These are phyloP conservation scores for Fusarium tjaetaba DNA, from an alignment of 2,329 filamentous ascomycete genomes.

Conservation along the genomic window DNA sequence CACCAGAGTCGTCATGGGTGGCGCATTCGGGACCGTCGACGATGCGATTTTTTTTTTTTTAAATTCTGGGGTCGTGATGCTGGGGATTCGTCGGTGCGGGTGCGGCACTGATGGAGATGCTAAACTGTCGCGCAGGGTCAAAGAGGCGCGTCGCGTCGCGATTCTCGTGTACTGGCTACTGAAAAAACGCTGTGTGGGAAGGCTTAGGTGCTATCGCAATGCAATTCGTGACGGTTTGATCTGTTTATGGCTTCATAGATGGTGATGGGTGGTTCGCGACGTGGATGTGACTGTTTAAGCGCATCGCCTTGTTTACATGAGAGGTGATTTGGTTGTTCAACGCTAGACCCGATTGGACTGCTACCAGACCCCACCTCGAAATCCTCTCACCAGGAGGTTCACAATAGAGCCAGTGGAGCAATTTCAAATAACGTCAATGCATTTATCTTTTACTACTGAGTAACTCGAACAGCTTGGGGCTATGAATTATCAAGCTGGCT, in stretches of 20 bases:
- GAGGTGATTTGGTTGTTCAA: constrained; percentile 32
- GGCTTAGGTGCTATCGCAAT: background rate
- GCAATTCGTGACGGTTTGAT: constrained; percentile 29
- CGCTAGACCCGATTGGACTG: constrained; percentile 35
- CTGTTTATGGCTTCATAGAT: constrained; percentile 23
- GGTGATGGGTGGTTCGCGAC: constrained; percentile 41
- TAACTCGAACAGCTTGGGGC: background rate
- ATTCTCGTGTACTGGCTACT: background rate
- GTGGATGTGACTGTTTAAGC: constrained; percentile 40
- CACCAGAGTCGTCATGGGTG: constrained; percentile 78
- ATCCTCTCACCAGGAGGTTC: background rate
- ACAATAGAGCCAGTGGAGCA: background rate
- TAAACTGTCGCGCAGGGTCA: constrained; percentile 22
- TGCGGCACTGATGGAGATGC: constrained; percentile 10
- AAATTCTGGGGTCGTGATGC: constrained; percentile 26
- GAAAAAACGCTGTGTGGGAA: background rate
- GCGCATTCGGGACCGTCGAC: constrained; percentile 48
- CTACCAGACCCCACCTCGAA: constrained; percentile 28
- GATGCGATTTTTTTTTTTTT: constrained; percentile 25
- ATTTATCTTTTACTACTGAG: background rate
- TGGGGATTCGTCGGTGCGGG: constrained; percentile 24
- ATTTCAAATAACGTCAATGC: constrained; percentile 25
- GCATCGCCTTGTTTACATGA: constrained; percentile 47
- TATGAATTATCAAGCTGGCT: background rate
- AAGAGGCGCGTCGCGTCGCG: constrained; percentile 38